Evolutionary conservation across 2,329 filamentous ascomycete genomes (phyloP).

Genomic region (Chaetomium sp.): DNA sequence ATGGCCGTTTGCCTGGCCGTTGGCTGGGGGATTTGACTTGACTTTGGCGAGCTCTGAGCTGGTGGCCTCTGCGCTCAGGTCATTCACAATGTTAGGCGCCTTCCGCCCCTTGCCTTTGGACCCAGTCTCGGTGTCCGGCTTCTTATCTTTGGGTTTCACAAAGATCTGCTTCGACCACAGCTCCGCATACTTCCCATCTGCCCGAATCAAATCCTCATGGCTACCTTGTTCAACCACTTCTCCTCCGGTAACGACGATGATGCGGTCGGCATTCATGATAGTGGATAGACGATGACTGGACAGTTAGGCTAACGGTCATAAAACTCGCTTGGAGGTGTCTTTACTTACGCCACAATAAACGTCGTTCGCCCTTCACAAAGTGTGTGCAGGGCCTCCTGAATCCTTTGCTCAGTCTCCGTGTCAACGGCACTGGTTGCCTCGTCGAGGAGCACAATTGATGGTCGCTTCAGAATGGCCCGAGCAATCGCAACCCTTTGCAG

Average conservation of each 20-base stretch:
- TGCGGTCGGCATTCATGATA: slow-evolving; percentile 61
- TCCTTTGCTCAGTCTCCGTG: slow-evolving; percentile 61
- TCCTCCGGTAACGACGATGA: slow-evolving; percentile 59
- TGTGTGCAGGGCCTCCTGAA: slow-evolving; percentile 53
- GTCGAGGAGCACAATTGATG: slow-evolving; percentile 70
- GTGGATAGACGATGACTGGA: slow-evolving; percentile 61
- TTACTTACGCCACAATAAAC: slow-evolving; percentile 56
- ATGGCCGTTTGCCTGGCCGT: slow-evolving; percentile 10
- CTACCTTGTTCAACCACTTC: slow-evolving; percentile 57
- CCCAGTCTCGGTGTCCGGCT: slow-evolving; percentile 22
- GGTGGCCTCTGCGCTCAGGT: slow-evolving; percentile 32
- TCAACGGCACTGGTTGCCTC: slow-evolving; percentile 75
- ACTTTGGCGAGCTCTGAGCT: slow-evolving; percentile 32
- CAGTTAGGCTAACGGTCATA: not conserved
- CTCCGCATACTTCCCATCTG: slow-evolving; percentile 56
- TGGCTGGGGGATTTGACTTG: slow-evolving; percentile 18
- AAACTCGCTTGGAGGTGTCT: not conserved
- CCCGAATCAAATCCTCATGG: slow-evolving; percentile 51
- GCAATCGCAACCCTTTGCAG: slow-evolving; percentile 62
- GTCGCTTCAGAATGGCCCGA: slow-evolving; percentile 65
- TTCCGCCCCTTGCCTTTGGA: slow-evolving; percentile 17
- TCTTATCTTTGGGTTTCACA: slow-evolving; percentile 41
- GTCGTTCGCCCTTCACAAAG: slow-evolving; percentile 58
- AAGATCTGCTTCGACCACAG: slow-evolving; percentile 61
- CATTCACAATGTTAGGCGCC: slow-evolving; percentile 29